Percentiles rank a stretch among this genome's conserved stretches.
These are phyloP conservation scores for Calonectria ilicicola DNA, from an alignment of 2,329 filamentous ascomycete species.

Conservation along the genomic window DNA sequence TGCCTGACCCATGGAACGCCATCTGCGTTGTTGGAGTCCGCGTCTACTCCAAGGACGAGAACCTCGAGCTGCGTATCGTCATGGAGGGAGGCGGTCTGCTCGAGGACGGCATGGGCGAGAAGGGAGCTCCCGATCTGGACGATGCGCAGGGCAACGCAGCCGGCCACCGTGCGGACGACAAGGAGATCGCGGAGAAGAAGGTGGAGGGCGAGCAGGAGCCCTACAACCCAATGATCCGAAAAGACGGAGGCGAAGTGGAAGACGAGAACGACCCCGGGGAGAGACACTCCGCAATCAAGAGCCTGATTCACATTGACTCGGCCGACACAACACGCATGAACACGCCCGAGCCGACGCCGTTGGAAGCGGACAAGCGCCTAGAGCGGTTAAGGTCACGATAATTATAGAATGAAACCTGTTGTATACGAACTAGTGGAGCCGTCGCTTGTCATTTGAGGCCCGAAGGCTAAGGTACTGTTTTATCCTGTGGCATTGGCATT, in stretches of 20 bases:
- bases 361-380: constrained; percentile 44
- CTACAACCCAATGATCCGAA: constrained; percentile 42
- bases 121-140: constrained; percentile 67
- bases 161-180: constrained; percentile 52
- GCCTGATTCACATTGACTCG: constrained; percentile 46
- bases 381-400: constrained; percentile 26
- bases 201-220: constrained; percentile 15
- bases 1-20: constrained; percentile 71
- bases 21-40: constrained; percentile 71
- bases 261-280: constrained; percentile 30
- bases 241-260: constrained; percentile 39
- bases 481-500: constrained; percentile 5
- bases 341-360: constrained; percentile 47
- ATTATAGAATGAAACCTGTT: constrained; percentile 8
- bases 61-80: constrained; percentile 65
- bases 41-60: constrained; percentile 70
- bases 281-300: constrained; percentile 40
- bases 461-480: background rate
- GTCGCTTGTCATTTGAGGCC: background rate
- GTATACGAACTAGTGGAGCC: constrained; percentile 2
- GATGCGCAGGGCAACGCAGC: constrained; percentile 68
- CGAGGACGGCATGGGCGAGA: constrained; percentile 68
- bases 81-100: constrained; percentile 66
- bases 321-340: constrained; percentile 42
- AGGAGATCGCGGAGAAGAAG: constrained; percentile 26